Evolutionary conservation across 768 basidiomycete species (phyloP), one percentile per base, ranked within the genome.

Genomic region (Podaxis sp.): DNA sequence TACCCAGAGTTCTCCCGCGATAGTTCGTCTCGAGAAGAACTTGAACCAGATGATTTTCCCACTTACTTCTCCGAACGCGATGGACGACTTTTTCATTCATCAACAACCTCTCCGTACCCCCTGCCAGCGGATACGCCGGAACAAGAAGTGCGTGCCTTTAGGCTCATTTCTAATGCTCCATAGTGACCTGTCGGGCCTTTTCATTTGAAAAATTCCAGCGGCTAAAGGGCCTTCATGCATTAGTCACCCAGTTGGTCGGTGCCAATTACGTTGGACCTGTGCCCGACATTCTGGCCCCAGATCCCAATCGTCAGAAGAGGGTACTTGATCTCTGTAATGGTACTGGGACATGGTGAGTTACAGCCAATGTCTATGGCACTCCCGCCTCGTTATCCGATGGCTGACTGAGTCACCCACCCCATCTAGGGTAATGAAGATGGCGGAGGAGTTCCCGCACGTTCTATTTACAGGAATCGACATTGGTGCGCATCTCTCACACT

Each of bases 271-370:
- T 87, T 56, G 87, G 84, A 4, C 89, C 89, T 41, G 84, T 91
- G 26, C 66, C 68, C 36, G 77, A 85, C 63, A 74, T 83, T 33
- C 77, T 93, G 53, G 76, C 76, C 48, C 67, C 69, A 28, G 72
- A 74, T 46, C 70, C 73, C 4, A 76, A 72, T 48, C 78, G 78
- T 60, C 78, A 75, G 54, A 83, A 77, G 72, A 79, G 80, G 63
- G 88, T 80, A 49, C 78, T 94, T 53, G 91, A 94, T 73, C 68
- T 92, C n/a, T 87, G 91, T 65, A 89, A 87, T 6, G 91, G 91
- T 17, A 88, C 82, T 17, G 91, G 91, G 4, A 75, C 70, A 74
- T 94, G 91, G 91, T 90, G 65, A 59, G 82, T 75, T 56, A 66
- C 64, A 52, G 28, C 56, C 58, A 65, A 40, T 41, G 28, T 63